Conservation (phyloP, 2,329 filamentous ascomycete species). For the Nothopassalora personata region DNA sequence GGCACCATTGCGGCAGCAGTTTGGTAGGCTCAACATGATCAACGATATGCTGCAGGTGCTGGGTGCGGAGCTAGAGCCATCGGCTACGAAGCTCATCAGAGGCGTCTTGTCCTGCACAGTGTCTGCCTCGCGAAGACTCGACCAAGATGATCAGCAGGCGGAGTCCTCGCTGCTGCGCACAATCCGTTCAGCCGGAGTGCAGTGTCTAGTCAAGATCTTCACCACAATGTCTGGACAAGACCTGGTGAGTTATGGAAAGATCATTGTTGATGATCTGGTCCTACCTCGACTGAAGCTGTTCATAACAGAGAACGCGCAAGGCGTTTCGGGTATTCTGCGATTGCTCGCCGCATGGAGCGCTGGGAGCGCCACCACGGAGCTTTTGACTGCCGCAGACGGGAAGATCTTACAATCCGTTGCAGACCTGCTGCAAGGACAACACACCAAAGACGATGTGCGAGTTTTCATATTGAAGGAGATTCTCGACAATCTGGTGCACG, state of each 20-base stretch:
- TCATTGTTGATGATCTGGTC: slow-evolving; percentile 70
- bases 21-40: slow-evolving; percentile 88
- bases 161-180: slow-evolving; percentile 57
- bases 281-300: slow-evolving; percentile 72
- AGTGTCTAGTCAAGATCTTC: slow-evolving; percentile 76
- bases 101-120: slow-evolving; percentile 70
- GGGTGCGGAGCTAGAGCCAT: slow-evolving; percentile 65
- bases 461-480: slow-evolving; percentile 70
- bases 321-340: slow-evolving; percentile 74
- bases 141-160: slow-evolving; percentile 25
- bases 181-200: slow-evolving; percentile 67
- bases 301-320: slow-evolving; percentile 79
- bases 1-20: slow-evolving; percentile 61
- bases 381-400: slow-evolving; percentile 60
- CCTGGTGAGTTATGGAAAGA: slow-evolving; percentile 65
- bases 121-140: slow-evolving; percentile 34
- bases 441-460: slow-evolving; percentile 81
- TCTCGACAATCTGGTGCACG: slow-evolving; percentile 61
- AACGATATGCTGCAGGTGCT: slow-evolving; percentile 81
- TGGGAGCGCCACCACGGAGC: slow-evolving; percentile 59
- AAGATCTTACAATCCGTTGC: slow-evolving; percentile 64
- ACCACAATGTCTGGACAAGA: slow-evolving; percentile 63
- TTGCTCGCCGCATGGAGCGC: slow-evolving; percentile 78
- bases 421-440: slow-evolving; percentile 64
- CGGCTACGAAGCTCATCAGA: slow-evolving; percentile 64